Conservation (phyloP, 2,329 filamentous ascomycete species). For the Xylaria sp. region DNA sequence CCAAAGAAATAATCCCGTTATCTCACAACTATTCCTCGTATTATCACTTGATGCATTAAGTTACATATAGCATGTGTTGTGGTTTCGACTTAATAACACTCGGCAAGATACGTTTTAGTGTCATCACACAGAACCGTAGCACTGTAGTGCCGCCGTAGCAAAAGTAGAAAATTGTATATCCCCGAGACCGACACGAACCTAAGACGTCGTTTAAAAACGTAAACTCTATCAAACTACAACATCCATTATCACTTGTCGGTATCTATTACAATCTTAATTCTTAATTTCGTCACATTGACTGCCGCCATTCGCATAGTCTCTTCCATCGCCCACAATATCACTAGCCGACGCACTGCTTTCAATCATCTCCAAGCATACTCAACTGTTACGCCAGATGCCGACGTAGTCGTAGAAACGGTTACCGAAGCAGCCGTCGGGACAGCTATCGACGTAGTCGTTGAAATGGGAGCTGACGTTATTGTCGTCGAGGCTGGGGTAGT, state of each 20-base stretch:
- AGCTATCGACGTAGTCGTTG: constrained; percentile 1
- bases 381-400: not conserved
- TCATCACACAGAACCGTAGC: not conserved
- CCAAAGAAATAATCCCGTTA: constrained; percentile 7
- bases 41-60: not conserved
- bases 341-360: not conserved
- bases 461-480: not conserved
- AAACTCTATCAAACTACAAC: too few species aligned
- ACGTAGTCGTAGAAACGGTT: constrained; percentile 4
- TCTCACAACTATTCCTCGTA: not conserved
- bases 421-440: constrained; percentile 8
- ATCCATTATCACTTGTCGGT: too few species aligned
- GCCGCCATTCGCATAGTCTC: too few species aligned
- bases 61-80: not conserved
- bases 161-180: too few species aligned
- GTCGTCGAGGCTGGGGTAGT: not conserved
- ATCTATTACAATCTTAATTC: not conserved
- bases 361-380: not conserved
- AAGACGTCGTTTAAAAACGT: too few species aligned
- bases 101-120: not conserved
- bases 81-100: not conserved
- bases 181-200: too few species aligned
- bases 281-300: not conserved
- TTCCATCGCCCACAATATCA: not conserved
- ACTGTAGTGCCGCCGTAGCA: too few species aligned